Evolutionary conservation across 2,329 filamentous ascomycete genomes (phyloP).

Genomic region (Colletotrichum lini): DNA sequence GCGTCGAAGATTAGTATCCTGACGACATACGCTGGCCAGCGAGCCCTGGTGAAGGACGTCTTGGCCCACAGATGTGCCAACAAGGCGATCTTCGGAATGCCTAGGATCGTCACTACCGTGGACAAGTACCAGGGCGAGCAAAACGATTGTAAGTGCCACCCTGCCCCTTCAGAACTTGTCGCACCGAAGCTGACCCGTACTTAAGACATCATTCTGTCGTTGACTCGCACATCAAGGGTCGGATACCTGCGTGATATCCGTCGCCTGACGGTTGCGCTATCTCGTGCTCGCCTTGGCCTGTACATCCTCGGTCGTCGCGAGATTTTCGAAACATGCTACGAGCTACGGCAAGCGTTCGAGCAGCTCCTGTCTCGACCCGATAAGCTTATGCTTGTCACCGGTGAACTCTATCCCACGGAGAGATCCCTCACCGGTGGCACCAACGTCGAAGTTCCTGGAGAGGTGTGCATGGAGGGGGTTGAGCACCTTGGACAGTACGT

Average conservation of each 20-base stretch:
- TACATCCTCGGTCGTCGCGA: constrained; percentile 92
- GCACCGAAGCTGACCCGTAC: constrained; percentile 44
- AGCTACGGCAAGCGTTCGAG: constrained; percentile 89
- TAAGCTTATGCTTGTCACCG: constrained; percentile 84
- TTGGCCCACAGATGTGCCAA: constrained; percentile 85
- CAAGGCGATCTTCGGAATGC: constrained; percentile 89
- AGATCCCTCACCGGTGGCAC: constrained; percentile 63
- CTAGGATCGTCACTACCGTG: constrained; percentile 91
- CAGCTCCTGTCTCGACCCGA: constrained; percentile 82
- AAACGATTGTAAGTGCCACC: constrained; percentile 87
- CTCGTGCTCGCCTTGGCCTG: constrained; percentile 89
- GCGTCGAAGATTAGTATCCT: constrained; percentile 87
- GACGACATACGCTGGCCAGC: constrained; percentile 93
- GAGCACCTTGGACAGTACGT: constrained; percentile 98
- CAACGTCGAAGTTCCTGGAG: constrained; percentile 66
- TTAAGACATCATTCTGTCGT: constrained; percentile 90
- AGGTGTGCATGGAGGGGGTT: constrained; percentile 86
- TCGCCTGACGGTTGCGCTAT: constrained; percentile 93
- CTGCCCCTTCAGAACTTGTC: neutral
- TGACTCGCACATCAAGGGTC: constrained; percentile 89
- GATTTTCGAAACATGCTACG: constrained; percentile 90
- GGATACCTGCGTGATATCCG: constrained; percentile 95
- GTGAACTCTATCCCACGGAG: constrained; percentile 85
- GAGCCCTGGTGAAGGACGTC: constrained; percentile 89
- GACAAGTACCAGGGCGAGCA: constrained; percentile 99